phyloP scores from a whole-genome alignment of 208 protist genomes.

The Wallacemonas sp. region DNA sequence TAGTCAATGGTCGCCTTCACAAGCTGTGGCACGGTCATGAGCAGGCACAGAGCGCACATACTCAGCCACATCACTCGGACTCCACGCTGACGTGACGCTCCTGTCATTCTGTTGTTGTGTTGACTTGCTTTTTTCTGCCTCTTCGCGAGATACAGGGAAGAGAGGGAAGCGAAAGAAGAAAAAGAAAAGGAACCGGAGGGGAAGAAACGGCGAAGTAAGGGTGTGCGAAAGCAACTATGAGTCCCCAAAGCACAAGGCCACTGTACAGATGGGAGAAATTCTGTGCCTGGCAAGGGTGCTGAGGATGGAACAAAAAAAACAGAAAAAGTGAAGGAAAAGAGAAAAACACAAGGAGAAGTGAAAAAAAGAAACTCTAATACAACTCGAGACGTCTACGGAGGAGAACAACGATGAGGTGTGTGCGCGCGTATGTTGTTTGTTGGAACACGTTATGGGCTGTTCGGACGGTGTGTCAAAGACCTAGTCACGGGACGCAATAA shows the following conservation, averaged over 20 bases:
- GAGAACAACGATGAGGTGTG: not conserved
- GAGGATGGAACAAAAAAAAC: conserved; percentile 5
- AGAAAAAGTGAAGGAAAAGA: not conserved
- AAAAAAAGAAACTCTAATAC: conserved; percentile 4
- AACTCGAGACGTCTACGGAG: too few relatives aligned
- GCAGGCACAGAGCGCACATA: not conserved
- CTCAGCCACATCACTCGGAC: not conserved
- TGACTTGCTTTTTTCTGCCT: too few relatives aligned
- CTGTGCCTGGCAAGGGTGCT: too few relatives aligned
- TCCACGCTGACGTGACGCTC: not conserved
- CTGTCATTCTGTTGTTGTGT: too few relatives aligned
- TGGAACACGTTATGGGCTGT: too few relatives aligned
- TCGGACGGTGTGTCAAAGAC: too few relatives aligned
- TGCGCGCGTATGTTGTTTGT: too few relatives aligned
- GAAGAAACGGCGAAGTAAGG: not conserved
- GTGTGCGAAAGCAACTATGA: too few relatives aligned
- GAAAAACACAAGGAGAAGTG: not conserved
- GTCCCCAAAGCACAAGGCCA: too few relatives aligned
- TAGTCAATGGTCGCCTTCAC: conserved; percentile 15
- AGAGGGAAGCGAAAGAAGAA: not conserved
- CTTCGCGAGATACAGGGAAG: not conserved
- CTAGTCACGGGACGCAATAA: not conserved
- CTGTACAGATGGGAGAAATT: too few relatives aligned
- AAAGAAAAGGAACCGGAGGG: not conserved
- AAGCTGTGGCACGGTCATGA: not conserved